These are phyloP conservation scores for Croton setiger DNA, from an alignment of 441 rosid genomes.

Conservation along the genomic window DNA sequence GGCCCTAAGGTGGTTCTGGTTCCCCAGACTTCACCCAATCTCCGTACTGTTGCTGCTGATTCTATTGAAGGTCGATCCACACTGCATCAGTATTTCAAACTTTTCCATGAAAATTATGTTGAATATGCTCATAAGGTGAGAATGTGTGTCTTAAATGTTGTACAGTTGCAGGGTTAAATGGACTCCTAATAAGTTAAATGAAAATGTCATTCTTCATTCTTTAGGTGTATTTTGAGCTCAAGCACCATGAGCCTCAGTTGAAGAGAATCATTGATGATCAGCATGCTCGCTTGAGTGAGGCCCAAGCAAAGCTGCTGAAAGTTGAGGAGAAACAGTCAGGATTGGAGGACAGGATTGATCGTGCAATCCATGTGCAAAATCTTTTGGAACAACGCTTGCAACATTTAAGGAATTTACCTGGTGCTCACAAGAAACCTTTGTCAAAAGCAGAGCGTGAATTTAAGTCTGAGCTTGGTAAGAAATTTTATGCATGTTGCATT, in stretches of 20 bases:
- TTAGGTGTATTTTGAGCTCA: conserved; percentile 83
- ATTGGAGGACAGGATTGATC: conserved; percentile 56
- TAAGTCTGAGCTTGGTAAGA: conserved; percentile 83
- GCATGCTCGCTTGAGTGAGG: conserved; percentile 57
- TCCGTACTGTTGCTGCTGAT: conserved; percentile 74
- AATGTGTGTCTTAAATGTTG: not conserved
- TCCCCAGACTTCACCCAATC: conserved; percentile 73
- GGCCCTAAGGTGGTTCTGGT: conserved; percentile 79
- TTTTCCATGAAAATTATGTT: conserved; percentile 90
- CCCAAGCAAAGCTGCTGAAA: conserved; percentile 58
- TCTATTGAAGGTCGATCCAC: conserved; percentile 89
- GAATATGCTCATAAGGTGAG: conserved; percentile 97
- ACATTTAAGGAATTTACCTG: conserved; percentile 65
- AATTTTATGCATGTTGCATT: conserved; percentile 4
- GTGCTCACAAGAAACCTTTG: conserved; percentile 75
- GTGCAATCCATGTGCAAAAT: conserved; percentile 42
- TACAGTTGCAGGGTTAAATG: not conserved
- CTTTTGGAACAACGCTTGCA: conserved; percentile 68
- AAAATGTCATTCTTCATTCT: conserved; percentile 15
- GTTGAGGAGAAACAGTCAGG: conserved; percentile 62
- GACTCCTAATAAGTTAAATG: conserved; percentile 7
- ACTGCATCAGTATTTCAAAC: conserved; percentile 85
- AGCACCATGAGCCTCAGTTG: conserved; percentile 87
- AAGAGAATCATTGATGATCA: conserved; percentile 78
- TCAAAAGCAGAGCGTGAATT: conserved; percentile 84